Conservation (phyloP, 2,329 filamentous ascomycete species). For the Botryotinia narcissicola region DNA sequence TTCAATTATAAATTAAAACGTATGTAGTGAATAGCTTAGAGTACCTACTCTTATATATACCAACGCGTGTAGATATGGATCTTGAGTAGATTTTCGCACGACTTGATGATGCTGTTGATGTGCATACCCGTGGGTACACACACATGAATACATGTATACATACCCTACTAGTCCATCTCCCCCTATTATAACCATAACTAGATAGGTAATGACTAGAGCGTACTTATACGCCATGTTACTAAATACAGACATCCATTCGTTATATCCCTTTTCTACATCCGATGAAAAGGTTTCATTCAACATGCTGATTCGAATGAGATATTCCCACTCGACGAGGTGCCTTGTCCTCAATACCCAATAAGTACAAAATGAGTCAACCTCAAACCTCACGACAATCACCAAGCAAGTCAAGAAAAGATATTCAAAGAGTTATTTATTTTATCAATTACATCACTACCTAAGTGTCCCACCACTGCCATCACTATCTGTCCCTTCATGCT, state of each 20-base stretch:
- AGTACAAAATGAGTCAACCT: background rate
- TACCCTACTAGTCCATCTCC: background rate
- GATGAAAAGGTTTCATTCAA: background rate
- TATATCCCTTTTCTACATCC: background rate
- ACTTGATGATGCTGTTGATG: too few species aligned
- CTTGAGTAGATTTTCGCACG: too few species aligned
- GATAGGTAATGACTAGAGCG: background rate
- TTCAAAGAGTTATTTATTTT: background rate
- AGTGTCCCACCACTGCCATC: background rate
- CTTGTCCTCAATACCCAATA: background rate
- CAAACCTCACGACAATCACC: background rate
- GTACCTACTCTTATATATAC: too few species aligned
- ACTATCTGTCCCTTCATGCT: background rate
- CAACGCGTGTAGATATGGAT: too few species aligned
- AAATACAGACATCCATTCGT: background rate
- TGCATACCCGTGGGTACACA: too few species aligned
- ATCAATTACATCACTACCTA: background rate
- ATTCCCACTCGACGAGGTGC: background rate
- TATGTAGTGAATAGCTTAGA: too few species aligned
- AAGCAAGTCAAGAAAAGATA: background rate
- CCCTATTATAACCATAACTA: background rate
- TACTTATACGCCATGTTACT: background rate
- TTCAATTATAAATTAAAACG: too few species aligned
- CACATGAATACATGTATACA: too few species aligned
- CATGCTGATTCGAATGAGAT: background rate